Evolutionary conservation across 2,329 filamentous ascomycete genomes (phyloP), one percentile per base, ranked within the genome.

Genomic region (Penicillium sp.): DNA sequence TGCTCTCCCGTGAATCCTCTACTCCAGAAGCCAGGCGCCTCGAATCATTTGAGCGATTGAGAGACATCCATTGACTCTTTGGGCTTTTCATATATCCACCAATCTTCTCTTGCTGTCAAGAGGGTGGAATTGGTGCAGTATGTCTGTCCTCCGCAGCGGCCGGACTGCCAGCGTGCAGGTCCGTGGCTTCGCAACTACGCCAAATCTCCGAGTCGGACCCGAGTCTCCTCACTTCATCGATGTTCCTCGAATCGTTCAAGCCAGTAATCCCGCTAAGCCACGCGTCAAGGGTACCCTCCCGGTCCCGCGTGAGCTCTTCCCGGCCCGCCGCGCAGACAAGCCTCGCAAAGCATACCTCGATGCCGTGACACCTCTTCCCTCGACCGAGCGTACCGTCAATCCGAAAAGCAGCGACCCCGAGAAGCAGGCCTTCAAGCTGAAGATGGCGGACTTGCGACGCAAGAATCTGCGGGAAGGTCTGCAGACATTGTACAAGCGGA

Each of bases 181-280:
- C 69, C 76, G 76, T 58, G 70, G 75, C 55, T 78, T 79, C 67
- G 66, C 74, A 50, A 74, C 74, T 31, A 74, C 76, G 12, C 61
- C 75, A 58, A 68, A 58, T 48, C 69, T 71, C 59, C 71, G 74
- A 67, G 72, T 77, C 56, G 75, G 75, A 31, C 94, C 95, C 51
- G 91, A 97, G 74, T 96, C 92, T 38, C 94, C 95, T 49, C 85
- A 86, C 65, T 98, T 90, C 81, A 90, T 98, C 78, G 87, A 91
- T 66, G 82, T 97, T 57, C 94, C 93, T 50, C 83, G 83, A 67
- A 85, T 90, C 51, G 84, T 87, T n/a, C 92, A 96, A 74, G 86
- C 88, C 53, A 83, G 85, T n/a, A 76, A 79, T 43, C 77, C 79
- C 3, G 70, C 74, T 54, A 80, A 80, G 60, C 79, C 77, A 15